Percentiles rank a stretch among this genome's conserved stretches.
Conservation (phyloP, 352 stramenopile species). For the Aphanomyces cochlioides region DNA sequence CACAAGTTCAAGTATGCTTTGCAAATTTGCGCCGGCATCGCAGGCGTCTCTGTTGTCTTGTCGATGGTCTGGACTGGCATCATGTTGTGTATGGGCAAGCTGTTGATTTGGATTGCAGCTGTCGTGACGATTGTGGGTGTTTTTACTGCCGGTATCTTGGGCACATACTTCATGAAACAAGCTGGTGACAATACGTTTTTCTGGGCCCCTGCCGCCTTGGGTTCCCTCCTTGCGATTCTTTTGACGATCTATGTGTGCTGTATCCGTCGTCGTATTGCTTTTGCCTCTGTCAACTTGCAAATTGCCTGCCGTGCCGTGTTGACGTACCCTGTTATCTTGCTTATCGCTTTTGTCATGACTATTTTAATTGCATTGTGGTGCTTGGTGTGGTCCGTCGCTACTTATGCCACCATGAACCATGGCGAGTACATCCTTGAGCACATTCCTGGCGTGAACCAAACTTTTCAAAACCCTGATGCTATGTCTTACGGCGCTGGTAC, state of each 20-base stretch:
- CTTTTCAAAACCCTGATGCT: conserved; percentile 57
- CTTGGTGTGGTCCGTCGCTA: conserved; percentile 68
- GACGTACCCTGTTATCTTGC: conserved; percentile 64
- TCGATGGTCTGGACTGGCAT: conserved; percentile 49
- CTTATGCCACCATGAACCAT: conserved; percentile 58
- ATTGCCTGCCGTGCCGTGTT: conserved; percentile 71
- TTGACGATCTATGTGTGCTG: conserved; percentile 55
- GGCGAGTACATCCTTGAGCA: conserved; percentile 45
- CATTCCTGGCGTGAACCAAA: conserved; percentile 56
- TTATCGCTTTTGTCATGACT: conserved; percentile 63
- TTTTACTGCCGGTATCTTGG: conserved; percentile 39
- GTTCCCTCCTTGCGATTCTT: conserved; percentile 42
- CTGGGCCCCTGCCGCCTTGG: conserved; percentile 47
- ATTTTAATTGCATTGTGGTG: conserved; percentile 69
- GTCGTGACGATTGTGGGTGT: conserved; percentile 41
- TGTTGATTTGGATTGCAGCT: conserved; percentile 62
- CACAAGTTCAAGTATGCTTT: conserved; percentile 59
- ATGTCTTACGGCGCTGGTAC: not conserved
- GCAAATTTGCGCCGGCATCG: conserved; percentile 46
- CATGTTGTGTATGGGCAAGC: conserved; percentile 54
- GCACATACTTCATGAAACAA: conserved; percentile 44
- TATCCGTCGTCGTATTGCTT: conserved; percentile 53
- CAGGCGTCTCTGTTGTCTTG: conserved; percentile 39
- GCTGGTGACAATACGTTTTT: conserved; percentile 39
- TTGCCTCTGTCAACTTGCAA: conserved; percentile 80